A percentile compares a stretch with the other conserved stretches of the same genome.
phyloP scores from a whole-genome alignment of 2,329 filamentous ascomycete genomes.

The Apiospora hydei region DNA sequence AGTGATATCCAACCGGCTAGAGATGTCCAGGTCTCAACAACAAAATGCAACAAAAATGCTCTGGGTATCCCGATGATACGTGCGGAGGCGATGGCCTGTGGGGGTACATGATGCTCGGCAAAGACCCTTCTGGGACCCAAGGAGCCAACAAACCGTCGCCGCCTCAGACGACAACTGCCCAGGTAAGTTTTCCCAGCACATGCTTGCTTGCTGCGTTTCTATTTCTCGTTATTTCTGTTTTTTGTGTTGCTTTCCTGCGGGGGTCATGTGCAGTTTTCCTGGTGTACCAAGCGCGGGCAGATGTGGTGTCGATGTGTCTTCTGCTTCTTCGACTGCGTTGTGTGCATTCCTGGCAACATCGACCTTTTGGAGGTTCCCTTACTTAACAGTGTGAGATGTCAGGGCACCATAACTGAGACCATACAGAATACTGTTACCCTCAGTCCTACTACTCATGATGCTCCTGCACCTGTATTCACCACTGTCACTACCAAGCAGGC shows the following conservation, averaged over 20 bases:
- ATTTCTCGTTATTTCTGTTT: slow-evolving; percentile 30
- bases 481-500: slow-evolving; percentile 31
- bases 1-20: slow-evolving; percentile 69
- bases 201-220: slow-evolving; percentile 28
- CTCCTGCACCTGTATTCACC: slow-evolving; percentile 24
- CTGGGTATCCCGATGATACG: slow-evolving; percentile 70
- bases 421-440: slow-evolving; percentile 47
- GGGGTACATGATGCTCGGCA: slow-evolving; percentile 68
- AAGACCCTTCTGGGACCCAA: slow-evolving; percentile 64
- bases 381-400: slow-evolving; percentile 40
- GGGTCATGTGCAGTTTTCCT: slow-evolving; percentile 19
- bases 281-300: background rate
- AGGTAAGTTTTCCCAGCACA: slow-evolving; percentile 42
- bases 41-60: slow-evolving; percentile 67
- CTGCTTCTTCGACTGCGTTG: slow-evolving; percentile 21
- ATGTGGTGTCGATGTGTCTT: slow-evolving; percentile 18
- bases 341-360: slow-evolving; percentile 17
- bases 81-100: slow-evolving; percentile 71
- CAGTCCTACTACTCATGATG: slow-evolving; percentile 35
- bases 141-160: slow-evolving; percentile 38
- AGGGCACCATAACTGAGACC: slow-evolving; percentile 42
- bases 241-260: slow-evolving; percentile 22
- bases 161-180: slow-evolving; percentile 33
- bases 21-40: slow-evolving; percentile 46
- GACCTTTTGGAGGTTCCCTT: slow-evolving; percentile 30